phyloP scores from a whole-genome alignment of 129 eudicot species.

The Calendula officinalis region DNA sequence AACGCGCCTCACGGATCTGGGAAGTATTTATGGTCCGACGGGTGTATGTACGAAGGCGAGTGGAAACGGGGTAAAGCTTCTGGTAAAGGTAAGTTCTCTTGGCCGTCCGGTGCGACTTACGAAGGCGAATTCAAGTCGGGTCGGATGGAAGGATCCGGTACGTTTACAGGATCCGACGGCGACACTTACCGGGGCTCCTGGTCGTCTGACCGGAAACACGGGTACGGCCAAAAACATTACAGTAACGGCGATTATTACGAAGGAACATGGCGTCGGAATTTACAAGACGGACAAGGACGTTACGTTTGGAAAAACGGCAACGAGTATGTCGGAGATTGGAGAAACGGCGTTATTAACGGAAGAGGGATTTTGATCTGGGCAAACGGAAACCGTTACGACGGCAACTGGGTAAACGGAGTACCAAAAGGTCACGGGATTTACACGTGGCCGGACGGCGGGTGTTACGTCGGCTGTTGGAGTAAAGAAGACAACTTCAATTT shows the following conservation, averaged over 20 bases:
- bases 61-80: slow-evolving; percentile 10
- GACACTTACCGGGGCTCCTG: slow-evolving; percentile 3
- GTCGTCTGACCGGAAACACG: slow-evolving; percentile 1
- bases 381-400: slow-evolving; percentile 3
- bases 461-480: slow-evolving; percentile 6
- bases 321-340: slow-evolving; percentile 10
- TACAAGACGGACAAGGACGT: not conserved
- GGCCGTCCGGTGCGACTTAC: slow-evolving; percentile 11
- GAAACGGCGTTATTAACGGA: not conserved
- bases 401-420: slow-evolving; percentile 1
- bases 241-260: slow-evolving; percentile 7
- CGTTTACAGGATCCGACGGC: not conserved
- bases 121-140: slow-evolving; percentile 9
- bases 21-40: slow-evolving; percentile 13
- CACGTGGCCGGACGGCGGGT: slow-evolving; percentile 12
- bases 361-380: slow-evolving; percentile 13
- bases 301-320: slow-evolving; percentile 12
- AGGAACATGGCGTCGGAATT: slow-evolving; percentile 2
- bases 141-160: slow-evolving; percentile 8
- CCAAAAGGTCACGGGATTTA: slow-evolving; percentile 10
- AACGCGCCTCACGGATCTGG: slow-evolving; percentile 7
- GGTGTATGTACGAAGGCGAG: slow-evolving; percentile 5
- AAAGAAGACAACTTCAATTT: slow-evolving; percentile 8
- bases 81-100: not conserved
- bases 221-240: slow-evolving; percentile 4